Base-by-base conservation (phyloP, 2,329 filamentous ascomycete species). In the Coniochaeta sp. region DNA sequence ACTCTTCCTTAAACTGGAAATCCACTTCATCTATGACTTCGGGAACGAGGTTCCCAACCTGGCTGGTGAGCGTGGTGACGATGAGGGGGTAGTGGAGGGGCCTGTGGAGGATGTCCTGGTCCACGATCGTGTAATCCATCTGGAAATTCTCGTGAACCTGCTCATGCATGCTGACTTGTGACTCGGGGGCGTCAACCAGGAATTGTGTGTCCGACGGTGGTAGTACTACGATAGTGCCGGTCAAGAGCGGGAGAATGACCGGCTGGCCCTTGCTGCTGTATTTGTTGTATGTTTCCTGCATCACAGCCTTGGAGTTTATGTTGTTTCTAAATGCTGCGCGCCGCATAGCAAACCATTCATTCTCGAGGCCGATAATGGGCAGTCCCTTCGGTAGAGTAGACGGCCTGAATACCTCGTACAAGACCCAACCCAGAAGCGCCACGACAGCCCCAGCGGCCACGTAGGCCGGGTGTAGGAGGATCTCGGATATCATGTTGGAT, bases 1-100 rank as follows among this genome's bases (percentile, higher is more conserved):
- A 71, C 26, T 64, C 50, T 14, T 59, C 17, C 24, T 68, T 64
- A 1, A 71, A 61, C 34, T 44, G 61, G 50, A 59, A 43, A 14
- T 58, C 60, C 24, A 60, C 61, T 62, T 71, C 69, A 22, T 68
- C 68, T 4, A 62, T 57, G 1, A 71, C 56, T 2, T 54, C 60
- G 31, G 67, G 67, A 34, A 69, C 60, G 14, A 70, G 61, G 56
- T 67, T 70, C n/a, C 66, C 66, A 9, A 66, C 67, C 60, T 70
- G 64, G 4, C 62, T 55, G 3, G 68, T 70, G 16, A 71, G 59
- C 7, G 61, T 54, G 19, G 61, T 65, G 6, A 63, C 60, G 56
- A 70, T 38, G 22, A 57, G 58, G 33, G 61, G 63, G 4, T 65
- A 58, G 59, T 69, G 67, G 6, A 67, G 26, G 3, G 66, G 63